phyloP scores from a whole-genome alignment of 768 basidiomycete species.

The Kwoniella mangroviensis region DNA sequence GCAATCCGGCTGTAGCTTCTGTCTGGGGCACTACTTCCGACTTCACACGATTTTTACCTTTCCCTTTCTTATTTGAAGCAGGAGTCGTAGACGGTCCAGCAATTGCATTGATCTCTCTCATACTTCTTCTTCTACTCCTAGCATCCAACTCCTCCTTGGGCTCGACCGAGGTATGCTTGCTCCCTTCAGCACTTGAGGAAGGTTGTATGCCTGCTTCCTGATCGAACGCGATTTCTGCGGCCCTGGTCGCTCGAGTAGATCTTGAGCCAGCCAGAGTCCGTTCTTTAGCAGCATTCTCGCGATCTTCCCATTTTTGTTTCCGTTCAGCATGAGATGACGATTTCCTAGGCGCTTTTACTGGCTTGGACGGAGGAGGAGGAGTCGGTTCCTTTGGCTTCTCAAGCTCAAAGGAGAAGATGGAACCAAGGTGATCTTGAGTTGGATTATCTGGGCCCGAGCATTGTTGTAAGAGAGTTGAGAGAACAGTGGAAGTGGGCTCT shows the following conservation, averaged over 20 bases:
- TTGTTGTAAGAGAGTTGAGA: constrained; percentile 65
- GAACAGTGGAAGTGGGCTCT: constrained; percentile 68
- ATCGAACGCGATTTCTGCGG: constrained; percentile 36
- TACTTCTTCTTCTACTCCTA: constrained; percentile 21
- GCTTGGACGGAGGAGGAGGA: constrained; percentile 62
- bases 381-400: constrained; percentile 68
- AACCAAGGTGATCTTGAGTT: constrained; percentile 64
- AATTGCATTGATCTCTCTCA: constrained; percentile 6
- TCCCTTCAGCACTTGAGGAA: constrained; percentile 18
- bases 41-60: background rate
- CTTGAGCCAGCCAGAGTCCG: constrained; percentile 17
- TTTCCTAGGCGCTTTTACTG: constrained; percentile 23
- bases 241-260: constrained; percentile 37
- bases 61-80: background rate
- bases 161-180: background rate
- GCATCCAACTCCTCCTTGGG: constrained; percentile 1
- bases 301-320: constrained; percentile 31
- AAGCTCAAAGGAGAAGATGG: constrained; percentile 72
- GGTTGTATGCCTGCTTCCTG: constrained; percentile 37
- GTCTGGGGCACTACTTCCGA: background rate
- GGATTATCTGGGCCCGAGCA: constrained; percentile 62
- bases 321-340: constrained; percentile 26
- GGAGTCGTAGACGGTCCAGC: constrained; percentile 11
- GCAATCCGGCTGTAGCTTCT: background rate
- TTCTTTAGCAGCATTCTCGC: constrained; percentile 33